Evolutionary conservation across 164 flowering plant genomes (phyloP), one percentile per base, ranked within the genome.

Genomic region (Taxillus chinensis): DNA sequence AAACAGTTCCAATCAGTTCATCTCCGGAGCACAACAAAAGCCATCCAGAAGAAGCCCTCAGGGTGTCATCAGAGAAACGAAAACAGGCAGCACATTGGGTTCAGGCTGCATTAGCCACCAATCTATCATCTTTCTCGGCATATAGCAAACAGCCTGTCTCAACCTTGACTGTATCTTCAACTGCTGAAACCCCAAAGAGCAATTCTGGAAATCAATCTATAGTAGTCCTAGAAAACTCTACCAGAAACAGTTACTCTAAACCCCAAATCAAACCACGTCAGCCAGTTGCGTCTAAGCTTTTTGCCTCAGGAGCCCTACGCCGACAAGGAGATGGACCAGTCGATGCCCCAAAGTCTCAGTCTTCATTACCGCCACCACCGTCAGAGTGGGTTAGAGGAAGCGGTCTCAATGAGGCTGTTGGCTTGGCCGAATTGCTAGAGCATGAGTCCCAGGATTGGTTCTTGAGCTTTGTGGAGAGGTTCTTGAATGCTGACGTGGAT

Each of bases 31-130:
- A 14, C 11, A 85, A 81, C 63, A 82, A 74, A 57, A 73, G 17
- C 17, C 72, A 71, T 55, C 71, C 92, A 7, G 90, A 86, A 74
- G 95, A 84, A 75, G 81, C 80, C 38, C 59, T 71, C 11, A 87
- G 78, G 67, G 62, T 83, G 68, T 73, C 83, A 59, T 74, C 83
- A 4, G 95, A 90, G 5, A 80, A 79, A 53, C 84, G 74, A 27
- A 95, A 87, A 69, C 80, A 71, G 14, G 97, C 96, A 45, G 71
- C 86, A 55, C 75, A 81, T 38, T 95, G 99, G 99, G 92, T 89
- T 65, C 86, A 87, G 65, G 97, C 95, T 67, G 97, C 97, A 52
- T 65, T 95, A 49, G 73, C 86, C 39, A 81, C 96, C 14, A 81
- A 87, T 61, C 71, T 95, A 17, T 86, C 91, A 45, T 57, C 96